These are phyloP conservation scores for Diutina rugosa DNA, from an alignment of 1,139 yeast genomes.

Conservation along the genomic window DNA sequence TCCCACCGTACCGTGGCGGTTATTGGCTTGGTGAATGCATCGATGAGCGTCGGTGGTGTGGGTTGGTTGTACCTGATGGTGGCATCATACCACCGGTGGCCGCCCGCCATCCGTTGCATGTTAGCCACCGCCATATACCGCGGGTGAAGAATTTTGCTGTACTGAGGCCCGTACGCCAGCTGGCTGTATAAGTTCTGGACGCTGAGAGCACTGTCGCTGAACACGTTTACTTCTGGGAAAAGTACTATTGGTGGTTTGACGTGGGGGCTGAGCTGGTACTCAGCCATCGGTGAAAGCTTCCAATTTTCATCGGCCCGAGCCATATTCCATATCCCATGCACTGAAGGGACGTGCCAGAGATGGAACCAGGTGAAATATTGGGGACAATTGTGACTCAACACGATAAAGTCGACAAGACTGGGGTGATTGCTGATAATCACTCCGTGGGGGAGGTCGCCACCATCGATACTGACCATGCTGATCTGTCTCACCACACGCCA, in stretches of 20 bases:
- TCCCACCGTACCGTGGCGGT: neutral
- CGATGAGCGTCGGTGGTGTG: neutral
- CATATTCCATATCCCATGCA: conserved; percentile 26
- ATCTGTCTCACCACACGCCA: neutral
- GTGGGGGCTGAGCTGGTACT: conserved; percentile 12
- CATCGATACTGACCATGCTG: neutral
- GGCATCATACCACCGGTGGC: conserved; percentile 36
- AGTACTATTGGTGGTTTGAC: conserved; percentile 30
- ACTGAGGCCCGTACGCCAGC: conserved; percentile 38
- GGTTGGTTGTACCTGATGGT: conserved; percentile 29
- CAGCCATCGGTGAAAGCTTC: conserved; percentile 31
- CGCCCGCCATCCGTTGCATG: conserved; percentile 23
- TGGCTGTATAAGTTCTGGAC: conserved; percentile 39
- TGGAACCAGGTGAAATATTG: conserved; percentile 48
- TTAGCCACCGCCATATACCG: conserved; percentile 41
- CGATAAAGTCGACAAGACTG: neutral
- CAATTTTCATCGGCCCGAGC: conserved; percentile 50
- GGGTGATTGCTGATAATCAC: neutral
- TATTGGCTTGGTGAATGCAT: neutral
- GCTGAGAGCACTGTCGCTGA: conserved; percentile 30
- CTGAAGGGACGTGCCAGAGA: conserved; percentile 42
- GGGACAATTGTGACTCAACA: neutral
- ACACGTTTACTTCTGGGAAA: conserved; percentile 67
- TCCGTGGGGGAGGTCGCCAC: neutral
- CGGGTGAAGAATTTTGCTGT: conserved; percentile 51